A percentile compares a stretch with the other conserved stretches of the same genome.
Evolutionary conservation across 805 yeast genomes (phyloP).

Genomic region (Candida ovalis): DNA sequence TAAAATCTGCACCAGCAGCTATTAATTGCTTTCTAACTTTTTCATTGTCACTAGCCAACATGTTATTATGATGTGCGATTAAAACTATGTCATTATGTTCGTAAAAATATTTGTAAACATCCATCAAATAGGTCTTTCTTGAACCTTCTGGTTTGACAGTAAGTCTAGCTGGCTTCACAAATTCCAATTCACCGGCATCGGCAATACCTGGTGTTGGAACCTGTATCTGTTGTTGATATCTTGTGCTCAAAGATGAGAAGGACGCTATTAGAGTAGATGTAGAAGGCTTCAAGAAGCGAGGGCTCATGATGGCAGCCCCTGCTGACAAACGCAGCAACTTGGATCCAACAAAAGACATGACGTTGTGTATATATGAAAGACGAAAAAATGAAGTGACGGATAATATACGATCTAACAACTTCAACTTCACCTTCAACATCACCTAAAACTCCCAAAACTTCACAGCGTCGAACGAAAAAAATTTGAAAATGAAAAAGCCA

Average conservation of each 20-base stretch:
- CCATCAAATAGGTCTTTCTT: conserved; percentile 84
- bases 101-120: conserved; percentile 69
- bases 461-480: no score
- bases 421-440: neutral
- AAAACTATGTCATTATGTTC: conserved; percentile 66
- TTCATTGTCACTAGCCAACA: conserved; percentile 65
- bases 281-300: neutral
- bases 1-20: conserved; percentile 64
- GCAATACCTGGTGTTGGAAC: neutral
- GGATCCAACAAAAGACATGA: neutral
- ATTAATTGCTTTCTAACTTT: conserved; percentile 57
- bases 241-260: neutral
- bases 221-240: neutral
- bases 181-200: no score
- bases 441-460: no score
- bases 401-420: no score
- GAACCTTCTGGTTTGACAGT: conserved; percentile 62
- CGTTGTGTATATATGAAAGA: no score
- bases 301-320: neutral
- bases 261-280: neutral
- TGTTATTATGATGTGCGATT: conserved; percentile 81
- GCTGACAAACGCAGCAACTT: neutral
- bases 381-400: no score
- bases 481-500: no score
- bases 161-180: conserved; percentile 7